Evolutionary conservation across 1,284 basidiomycete species (phyloP).

Genomic region (Exobasidium rhododendri): DNA sequence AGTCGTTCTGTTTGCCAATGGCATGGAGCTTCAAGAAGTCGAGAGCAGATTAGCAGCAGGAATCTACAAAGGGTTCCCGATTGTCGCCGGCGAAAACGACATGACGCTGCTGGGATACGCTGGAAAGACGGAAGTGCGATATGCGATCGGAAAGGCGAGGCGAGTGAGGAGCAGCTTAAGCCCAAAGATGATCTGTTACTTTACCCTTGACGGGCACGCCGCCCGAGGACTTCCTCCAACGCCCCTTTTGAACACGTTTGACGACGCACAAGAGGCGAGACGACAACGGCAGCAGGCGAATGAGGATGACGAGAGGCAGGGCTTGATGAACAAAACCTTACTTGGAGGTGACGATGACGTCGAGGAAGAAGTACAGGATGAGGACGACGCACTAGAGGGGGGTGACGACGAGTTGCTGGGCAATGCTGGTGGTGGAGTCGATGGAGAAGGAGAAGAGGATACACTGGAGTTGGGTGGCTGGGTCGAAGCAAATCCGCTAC

Average conservation of each 20-base stretch:
- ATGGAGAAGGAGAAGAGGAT: conserved; percentile 37
- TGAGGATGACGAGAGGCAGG: not conserved
- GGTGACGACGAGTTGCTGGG: conserved; percentile 24
- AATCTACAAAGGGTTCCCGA: conserved; percentile 83
- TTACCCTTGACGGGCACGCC: conserved; percentile 21
- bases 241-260: conserved; percentile 8
- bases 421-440: conserved; percentile 30
- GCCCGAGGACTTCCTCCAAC: conserved; percentile 13
- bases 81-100: conserved; percentile 63
- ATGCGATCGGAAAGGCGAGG: conserved; percentile 69
- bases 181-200: conserved; percentile 35
- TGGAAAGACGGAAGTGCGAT: conserved; percentile 76
- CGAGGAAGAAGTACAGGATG: conserved; percentile 11
- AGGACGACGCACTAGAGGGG: conserved; percentile 18
- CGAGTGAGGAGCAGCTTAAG: conserved; percentile 24
- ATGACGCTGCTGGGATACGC: conserved; percentile 79
- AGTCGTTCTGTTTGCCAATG: conserved; percentile 69
- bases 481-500: conserved; percentile 74
- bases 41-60: conserved; percentile 51
- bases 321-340: conserved; percentile 11
- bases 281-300: not conserved
- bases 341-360: conserved; percentile 22
- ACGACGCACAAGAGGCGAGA: conserved; percentile 6
- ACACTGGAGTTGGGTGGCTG: conserved; percentile 39
- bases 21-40: conserved; percentile 72